phyloP scores from a whole-genome alignment of 495 filamentous ascomycete genomes.

The Astrothelium macrocarpum region DNA sequence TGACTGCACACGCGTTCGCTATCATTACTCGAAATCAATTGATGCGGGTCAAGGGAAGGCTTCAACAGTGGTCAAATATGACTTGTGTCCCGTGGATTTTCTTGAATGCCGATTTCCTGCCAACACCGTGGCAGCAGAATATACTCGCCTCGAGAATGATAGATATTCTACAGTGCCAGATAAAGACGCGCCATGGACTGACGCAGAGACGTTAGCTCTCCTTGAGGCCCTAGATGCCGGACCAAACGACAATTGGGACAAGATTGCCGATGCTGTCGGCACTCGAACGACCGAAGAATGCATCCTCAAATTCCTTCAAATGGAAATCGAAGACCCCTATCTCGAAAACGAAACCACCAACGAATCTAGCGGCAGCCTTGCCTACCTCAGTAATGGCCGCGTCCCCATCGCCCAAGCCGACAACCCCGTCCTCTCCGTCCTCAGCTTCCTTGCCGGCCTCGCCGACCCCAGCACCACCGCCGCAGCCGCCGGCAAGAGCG shows the following conservation, averaged over 20 bases:
- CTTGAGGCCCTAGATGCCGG: conserved; percentile 84
- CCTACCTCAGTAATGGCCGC: conserved; percentile 54
- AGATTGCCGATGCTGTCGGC: conserved; percentile 82
- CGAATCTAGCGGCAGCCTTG: conserved; percentile 35
- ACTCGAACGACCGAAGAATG: conserved; percentile 92
- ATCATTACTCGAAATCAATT: conserved; percentile 61
- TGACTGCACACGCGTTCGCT: conserved; percentile 86
- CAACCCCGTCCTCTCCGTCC: conserved; percentile 91
- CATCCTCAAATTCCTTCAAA: conserved; percentile 85
- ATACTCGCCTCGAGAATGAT: conserved; percentile 80
- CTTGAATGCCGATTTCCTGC: conserved; percentile 67
- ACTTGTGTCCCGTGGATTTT: conserved; percentile 85
- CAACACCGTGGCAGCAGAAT: conserved; percentile 62
- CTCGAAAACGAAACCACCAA: conserved; percentile 40
- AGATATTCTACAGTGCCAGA: conserved; percentile 63
- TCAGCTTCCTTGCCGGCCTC: conserved; percentile 82
- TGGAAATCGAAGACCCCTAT: conserved; percentile 37
- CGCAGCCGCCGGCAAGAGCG: conserved; percentile 73
- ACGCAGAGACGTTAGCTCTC: conserved; percentile 73
- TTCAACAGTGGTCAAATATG: conserved; percentile 56
- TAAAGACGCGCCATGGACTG: conserved; percentile 77
- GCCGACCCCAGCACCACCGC: conserved; percentile 81
- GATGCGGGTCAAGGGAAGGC: conserved; percentile 39
- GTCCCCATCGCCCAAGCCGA: conserved; percentile 81
- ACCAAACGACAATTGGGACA: conserved; percentile 83